These are phyloP conservation scores for Aschersonia sp. DNA, from an alignment of 2,329 filamentous ascomycete genomes.

Conservation along the genomic window DNA sequence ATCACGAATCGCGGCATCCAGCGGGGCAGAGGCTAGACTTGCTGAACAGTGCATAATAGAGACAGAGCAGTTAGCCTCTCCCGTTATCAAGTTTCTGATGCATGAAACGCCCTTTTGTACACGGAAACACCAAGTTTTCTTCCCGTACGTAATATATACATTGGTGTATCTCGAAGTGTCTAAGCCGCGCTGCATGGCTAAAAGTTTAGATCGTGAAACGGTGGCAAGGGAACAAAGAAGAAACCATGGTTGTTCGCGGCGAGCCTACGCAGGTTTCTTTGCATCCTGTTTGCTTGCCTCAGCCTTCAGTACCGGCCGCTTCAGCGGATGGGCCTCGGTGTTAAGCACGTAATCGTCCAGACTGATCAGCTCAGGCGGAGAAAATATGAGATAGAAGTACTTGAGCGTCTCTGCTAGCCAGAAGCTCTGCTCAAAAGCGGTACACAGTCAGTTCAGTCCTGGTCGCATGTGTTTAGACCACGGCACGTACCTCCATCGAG, in stretches of 20 bases:
- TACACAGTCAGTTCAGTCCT: background rate
- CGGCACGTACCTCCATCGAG: conserved; percentile 39
- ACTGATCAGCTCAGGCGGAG: conserved; percentile 45
- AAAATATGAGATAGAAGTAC: conserved; percentile 62
- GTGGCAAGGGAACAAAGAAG: no score
- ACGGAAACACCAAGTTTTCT: no score
- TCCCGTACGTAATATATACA: no score
- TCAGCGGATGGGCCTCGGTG: conserved; percentile 33
- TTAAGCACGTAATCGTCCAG: conserved; percentile 54
- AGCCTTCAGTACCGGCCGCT: background rate
- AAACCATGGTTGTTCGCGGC: background rate
- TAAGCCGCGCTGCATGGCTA: no score
- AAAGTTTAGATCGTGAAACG: no score
- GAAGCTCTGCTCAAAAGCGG: conserved; percentile 37
- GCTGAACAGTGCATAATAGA: no score
- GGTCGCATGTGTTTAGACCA: background rate
- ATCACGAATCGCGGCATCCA: no score
- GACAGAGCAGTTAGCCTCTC: no score
- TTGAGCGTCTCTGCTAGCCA: conserved; percentile 64
- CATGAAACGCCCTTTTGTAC: no score
- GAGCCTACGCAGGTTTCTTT: background rate
- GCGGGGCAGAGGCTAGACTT: no score
- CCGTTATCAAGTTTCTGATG: no score
- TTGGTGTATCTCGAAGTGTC: no score
- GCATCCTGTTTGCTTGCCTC: background rate